These are phyloP conservation scores for Davidsoniella australis DNA, from an alignment of 2,329 filamentous ascomycete genomes.

Conservation along the genomic window DNA sequence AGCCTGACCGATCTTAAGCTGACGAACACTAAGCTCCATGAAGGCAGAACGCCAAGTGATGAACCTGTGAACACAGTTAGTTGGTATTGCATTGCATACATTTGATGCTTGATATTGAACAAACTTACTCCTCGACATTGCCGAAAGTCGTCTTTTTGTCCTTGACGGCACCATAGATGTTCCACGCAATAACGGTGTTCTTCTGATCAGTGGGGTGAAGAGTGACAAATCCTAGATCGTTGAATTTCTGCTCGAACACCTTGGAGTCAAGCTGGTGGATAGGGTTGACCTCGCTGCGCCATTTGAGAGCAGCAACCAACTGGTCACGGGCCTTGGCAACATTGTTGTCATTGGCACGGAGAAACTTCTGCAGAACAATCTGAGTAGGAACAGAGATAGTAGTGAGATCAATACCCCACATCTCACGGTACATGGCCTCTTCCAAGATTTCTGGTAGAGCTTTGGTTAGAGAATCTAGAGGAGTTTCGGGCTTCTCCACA, in stretches of 20 bases:
- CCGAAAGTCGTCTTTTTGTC: slow-evolving; percentile 71
- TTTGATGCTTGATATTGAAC: background rate
- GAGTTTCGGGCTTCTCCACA: slow-evolving; percentile 17
- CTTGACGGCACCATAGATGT: slow-evolving; percentile 79
- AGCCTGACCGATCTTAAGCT: slow-evolving; percentile 53
- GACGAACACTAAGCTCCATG: slow-evolving; percentile 70
- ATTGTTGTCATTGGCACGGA: slow-evolving; percentile 74
- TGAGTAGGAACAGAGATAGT: slow-evolving; percentile 53
- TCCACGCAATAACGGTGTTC: slow-evolving; percentile 66
- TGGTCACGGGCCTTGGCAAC: slow-evolving; percentile 58
- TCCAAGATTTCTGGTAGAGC: slow-evolving; percentile 40
- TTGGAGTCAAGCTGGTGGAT: slow-evolving; percentile 44
- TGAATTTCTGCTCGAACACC: slow-evolving; percentile 57
- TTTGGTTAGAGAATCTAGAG: slow-evolving; percentile 38
- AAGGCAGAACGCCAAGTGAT: slow-evolving; percentile 77
- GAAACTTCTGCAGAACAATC: slow-evolving; percentile 80
- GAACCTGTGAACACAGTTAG: slow-evolving; percentile 41
- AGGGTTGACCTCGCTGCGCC: slow-evolving; percentile 65
- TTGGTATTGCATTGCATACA: background rate
- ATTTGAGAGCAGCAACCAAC: slow-evolving; percentile 61
- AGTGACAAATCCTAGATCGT: slow-evolving; percentile 64
- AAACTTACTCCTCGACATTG: slow-evolving; percentile 56
- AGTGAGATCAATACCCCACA: slow-evolving; percentile 67
- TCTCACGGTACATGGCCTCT: slow-evolving; percentile 49
- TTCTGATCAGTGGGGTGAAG: slow-evolving; percentile 42